phyloP scores from a whole-genome alignment of 768 basidiomycete species.

The Psilocybe tampanensis region DNA sequence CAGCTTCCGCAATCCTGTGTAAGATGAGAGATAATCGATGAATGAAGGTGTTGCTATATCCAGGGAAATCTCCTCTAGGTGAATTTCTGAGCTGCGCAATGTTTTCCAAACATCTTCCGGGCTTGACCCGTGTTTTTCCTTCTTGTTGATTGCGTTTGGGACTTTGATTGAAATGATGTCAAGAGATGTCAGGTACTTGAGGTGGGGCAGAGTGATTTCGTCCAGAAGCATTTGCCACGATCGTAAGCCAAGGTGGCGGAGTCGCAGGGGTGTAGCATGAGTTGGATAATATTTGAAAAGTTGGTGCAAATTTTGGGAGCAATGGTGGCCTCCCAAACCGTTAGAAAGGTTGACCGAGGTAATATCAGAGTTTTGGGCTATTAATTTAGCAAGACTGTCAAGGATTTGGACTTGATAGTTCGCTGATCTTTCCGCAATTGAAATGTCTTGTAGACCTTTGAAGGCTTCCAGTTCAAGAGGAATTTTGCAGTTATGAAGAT shows the following conservation, averaged over 20 bases:
- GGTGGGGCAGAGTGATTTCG: neutral
- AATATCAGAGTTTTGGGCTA: neutral
- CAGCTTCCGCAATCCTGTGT: slow-evolving; percentile 1
- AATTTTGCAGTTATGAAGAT: neutral
- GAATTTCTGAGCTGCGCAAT: neutral
- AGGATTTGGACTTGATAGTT: neutral
- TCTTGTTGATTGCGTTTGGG: no score
- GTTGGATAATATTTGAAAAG: neutral
- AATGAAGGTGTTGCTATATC: neutral
- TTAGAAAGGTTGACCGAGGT: neutral
- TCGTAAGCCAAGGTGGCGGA: neutral
- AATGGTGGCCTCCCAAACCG: neutral
- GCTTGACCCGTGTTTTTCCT: neutral
- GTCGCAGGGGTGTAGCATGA: neutral
- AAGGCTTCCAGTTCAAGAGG: neutral
- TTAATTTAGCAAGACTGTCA: neutral
- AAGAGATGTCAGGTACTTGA: neutral
- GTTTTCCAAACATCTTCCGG: no score
- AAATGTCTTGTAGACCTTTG: neutral
- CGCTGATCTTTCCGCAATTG: neutral
- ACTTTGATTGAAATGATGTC: neutral
- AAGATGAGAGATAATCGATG: neutral
- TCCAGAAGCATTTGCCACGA: neutral
- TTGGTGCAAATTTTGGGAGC: neutral
- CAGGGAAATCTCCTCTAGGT: neutral